Conservation (phyloP, 1,284 basidiomycete genomes). For the Melanopsichium pennsylvanicum region DNA sequence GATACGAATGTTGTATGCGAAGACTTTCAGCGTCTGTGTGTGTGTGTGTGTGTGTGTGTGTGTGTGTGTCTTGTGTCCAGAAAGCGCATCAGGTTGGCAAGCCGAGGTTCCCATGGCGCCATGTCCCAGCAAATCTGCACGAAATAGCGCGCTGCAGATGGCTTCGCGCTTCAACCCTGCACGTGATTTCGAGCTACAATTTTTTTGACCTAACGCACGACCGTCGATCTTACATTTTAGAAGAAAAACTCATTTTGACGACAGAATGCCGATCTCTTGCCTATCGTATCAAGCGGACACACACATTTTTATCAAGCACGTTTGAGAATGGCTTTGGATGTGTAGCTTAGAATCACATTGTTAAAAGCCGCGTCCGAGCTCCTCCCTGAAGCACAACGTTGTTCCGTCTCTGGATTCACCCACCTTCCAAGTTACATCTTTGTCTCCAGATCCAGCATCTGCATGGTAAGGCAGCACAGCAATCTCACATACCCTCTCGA, state of each 20-base stretch:
- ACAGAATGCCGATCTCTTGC: conserved; percentile 2
- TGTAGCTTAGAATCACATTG: too few relatives aligned
- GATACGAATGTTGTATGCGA: too few relatives aligned
- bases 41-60: too few relatives aligned
- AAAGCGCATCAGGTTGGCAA: too few relatives aligned
- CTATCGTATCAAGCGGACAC: background rate
- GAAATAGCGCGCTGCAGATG: conserved; percentile 28
- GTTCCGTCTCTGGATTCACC: conserved; percentile 45
- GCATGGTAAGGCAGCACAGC: conserved; percentile 50
- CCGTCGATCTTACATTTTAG: conserved; percentile 4
- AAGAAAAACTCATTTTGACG: too few relatives aligned
- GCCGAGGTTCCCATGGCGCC: too few relatives aligned
- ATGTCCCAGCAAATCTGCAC: conserved; percentile 13
- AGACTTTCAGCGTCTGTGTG: too few relatives aligned
- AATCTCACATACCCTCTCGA: conserved; percentile 67
- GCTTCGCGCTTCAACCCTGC: conserved; percentile 15
- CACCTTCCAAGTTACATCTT: conserved; percentile 32
- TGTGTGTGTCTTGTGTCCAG: too few relatives aligned
- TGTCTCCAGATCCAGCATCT: background rate
- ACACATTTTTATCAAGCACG: too few relatives aligned
- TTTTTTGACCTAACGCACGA: background rate
- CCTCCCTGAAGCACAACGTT: conserved; percentile 52
- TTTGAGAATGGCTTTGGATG: too few relatives aligned
- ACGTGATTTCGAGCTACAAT: conserved; percentile 18
- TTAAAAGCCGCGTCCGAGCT: conserved; percentile 42